Conservation (phyloP, 805 yeast genomes). For the Cyberlindnera subsufficiens region DNA sequence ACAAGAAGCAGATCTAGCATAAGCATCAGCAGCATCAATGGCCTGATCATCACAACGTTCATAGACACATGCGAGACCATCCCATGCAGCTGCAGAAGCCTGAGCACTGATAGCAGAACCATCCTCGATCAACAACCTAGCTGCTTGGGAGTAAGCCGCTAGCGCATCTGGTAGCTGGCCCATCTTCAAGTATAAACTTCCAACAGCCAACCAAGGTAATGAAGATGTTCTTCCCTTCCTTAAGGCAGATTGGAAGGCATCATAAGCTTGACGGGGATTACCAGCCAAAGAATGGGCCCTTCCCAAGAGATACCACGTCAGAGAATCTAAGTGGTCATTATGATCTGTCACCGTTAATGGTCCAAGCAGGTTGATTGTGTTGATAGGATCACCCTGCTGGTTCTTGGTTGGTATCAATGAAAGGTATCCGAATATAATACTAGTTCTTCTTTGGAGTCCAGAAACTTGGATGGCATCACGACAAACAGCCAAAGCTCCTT, state of each 20-base stretch:
- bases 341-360: conserved; percentile 8
- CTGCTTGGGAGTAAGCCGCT: conserved; percentile 63
- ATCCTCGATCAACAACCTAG: conserved; percentile 44
- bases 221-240: conserved; percentile 47
- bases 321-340: conserved; percentile 35
- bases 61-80: conserved; percentile 55
- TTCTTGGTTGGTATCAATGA: conserved; percentile 30
- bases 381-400: conserved; percentile 25
- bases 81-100: conserved; percentile 56
- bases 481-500: conserved; percentile 44
- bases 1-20: conserved; percentile 44
- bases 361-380: conserved; percentile 31
- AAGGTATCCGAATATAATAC: conserved; percentile 47
- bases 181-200: conserved; percentile 50
- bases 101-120: conserved; percentile 31
- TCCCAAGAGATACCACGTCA: conserved; percentile 53
- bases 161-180: conserved; percentile 61
- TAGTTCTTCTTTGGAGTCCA: conserved; percentile 39
- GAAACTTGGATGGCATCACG: conserved; percentile 40
- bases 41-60: conserved; percentile 58
- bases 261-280: conserved; percentile 47
- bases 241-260: conserved; percentile 48
- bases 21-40: conserved; percentile 56
- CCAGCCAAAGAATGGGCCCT: conserved; percentile 42
- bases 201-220: conserved; percentile 65